phyloP scores from a whole-genome alignment of 176 grass and related monocot species.

The Avena atlantica region DNA sequence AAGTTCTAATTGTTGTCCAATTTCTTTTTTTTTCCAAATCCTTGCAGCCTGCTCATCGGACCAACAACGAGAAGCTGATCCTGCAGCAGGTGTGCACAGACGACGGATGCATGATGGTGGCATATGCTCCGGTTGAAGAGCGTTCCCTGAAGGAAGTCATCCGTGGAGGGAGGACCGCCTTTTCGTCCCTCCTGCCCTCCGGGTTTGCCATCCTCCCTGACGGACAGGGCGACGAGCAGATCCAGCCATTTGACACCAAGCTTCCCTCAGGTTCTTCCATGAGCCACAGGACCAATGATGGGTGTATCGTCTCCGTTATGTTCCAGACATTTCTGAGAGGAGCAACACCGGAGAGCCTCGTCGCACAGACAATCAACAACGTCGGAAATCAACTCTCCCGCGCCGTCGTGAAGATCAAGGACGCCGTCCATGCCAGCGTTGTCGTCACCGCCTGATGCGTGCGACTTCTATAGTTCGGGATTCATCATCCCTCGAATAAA shows the following conservation, averaged over 20 bases:
- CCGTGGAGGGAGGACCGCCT: constrained; percentile 21
- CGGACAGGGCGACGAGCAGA: not conserved
- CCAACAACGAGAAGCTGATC: constrained; percentile 37
- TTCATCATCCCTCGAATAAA: not conserved
- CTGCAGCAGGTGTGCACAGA: constrained; percentile 51
- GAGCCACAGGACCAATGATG: not conserved
- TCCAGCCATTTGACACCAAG: not conserved
- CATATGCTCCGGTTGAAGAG: constrained; percentile 38
- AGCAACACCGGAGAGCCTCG: not conserved
- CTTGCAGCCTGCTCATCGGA: not conserved
- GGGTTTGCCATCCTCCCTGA: constrained; percentile 64
- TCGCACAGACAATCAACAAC: not conserved
- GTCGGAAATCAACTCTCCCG: constrained; percentile 23
- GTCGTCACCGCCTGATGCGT: not conserved
- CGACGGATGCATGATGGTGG: constrained; percentile 38
- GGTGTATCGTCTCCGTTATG: constrained; percentile 42
- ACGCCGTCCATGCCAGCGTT: not conserved
- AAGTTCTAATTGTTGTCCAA: not conserved
- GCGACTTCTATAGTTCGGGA: not conserved
- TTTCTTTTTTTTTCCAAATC: not conserved
- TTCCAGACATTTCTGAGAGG: constrained; percentile 23
- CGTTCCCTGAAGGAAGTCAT: constrained; percentile 26
- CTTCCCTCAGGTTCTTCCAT: not conserved
- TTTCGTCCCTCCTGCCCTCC: constrained; percentile 45
- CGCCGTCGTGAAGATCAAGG: constrained; percentile 55